Evolutionary conservation across 2,329 filamentous ascomycete species (phyloP), one percentile per base, ranked within the genome.

Genomic region (Geosmithia morbida): DNA sequence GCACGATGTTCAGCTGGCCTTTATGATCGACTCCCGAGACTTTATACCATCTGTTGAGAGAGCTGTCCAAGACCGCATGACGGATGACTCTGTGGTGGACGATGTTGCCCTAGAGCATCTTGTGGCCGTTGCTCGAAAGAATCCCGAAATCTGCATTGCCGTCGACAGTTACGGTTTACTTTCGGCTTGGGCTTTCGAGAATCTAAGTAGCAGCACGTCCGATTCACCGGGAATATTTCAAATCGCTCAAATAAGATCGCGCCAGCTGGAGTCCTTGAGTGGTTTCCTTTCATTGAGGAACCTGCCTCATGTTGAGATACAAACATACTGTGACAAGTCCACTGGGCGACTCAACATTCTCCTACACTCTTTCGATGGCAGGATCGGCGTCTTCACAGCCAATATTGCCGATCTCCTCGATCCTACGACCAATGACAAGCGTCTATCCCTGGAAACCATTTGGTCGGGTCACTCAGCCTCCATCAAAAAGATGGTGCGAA

Each of bases 131-230:
- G 87, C 87, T 10, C 92, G 90, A 51, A 82, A 83, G 46, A 85
- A 76, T 48, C 87, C 89, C 0, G 92, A 98, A 59, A 78, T 98
- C 2, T 92, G 88, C 54, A 73, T 97, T 20, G 80, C 90, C 8
- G 70, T 95, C 44, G 87, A 97, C 62, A 81, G 82, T n/a, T 70
- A 74, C 44, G 90, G 90, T 1, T 81, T 82, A 53, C 87, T 97
- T 83, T 88, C 86, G 41, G 87, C 87, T 0, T 96, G 90, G 86
- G 90, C 87, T 1, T 66, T 98, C 48, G 89, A 97, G 61, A 89
- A 90, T 57, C 76, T 94, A 18, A 83, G 84, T 37, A 81, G 77
- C 55, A 87, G 82, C 57, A 69, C 72, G 30, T 78, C 77, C 53
- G 77, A 77, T 50, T 71, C 75, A 3, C 72, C 79, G 26, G 79